A percentile compares a stretch with the other conserved stretches of the same genome.
These are phyloP conservation scores for Talaromyces sp. DNA, from an alignment of 2,329 filamentous ascomycete genomes.

Conservation along the genomic window DNA sequence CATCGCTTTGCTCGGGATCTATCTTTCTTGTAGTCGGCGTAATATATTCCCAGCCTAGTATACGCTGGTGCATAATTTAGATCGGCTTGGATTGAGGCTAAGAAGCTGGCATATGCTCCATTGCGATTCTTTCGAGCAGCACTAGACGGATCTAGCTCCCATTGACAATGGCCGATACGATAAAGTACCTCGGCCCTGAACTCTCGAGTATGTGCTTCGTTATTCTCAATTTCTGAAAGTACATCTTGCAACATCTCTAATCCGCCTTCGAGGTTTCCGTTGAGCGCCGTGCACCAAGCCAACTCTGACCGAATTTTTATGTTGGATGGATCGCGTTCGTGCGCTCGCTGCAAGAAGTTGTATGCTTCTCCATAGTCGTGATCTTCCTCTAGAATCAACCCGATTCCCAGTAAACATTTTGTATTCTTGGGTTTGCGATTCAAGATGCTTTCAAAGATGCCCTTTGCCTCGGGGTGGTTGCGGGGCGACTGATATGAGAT, in stretches of 20 bases:
- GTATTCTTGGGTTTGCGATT: slow-evolving; percentile 70
- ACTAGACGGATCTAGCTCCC: slow-evolving; percentile 72
- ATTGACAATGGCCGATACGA: slow-evolving; percentile 78
- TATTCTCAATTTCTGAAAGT: slow-evolving; percentile 58
- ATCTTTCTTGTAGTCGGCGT: slow-evolving; percentile 84
- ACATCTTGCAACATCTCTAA: slow-evolving; percentile 66
- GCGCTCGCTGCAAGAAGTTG: slow-evolving; percentile 70
- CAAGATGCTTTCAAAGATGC: slow-evolving; percentile 78
- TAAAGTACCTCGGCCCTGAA: slow-evolving; percentile 83
- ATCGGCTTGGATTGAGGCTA: slow-evolving; percentile 78
- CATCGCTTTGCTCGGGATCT: slow-evolving; percentile 81
- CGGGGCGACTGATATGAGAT: slow-evolving; percentile 87
- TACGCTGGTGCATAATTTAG: slow-evolving; percentile 86
- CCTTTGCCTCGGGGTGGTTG: slow-evolving; percentile 81
- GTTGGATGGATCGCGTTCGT: slow-evolving; percentile 67
- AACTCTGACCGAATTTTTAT: slow-evolving; percentile 77
- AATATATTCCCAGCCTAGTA: slow-evolving; percentile 84
- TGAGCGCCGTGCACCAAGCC: slow-evolving; percentile 85
- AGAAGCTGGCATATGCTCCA: slow-evolving; percentile 76
- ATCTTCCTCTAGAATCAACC: slow-evolving; percentile 87
- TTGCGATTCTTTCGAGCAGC: slow-evolving; percentile 71
- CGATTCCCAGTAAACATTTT: slow-evolving; percentile 78
- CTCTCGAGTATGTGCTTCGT: slow-evolving; percentile 58
- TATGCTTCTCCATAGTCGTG: slow-evolving; percentile 80
- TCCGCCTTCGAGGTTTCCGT: slow-evolving; percentile 66